phyloP scores from a whole-genome alignment of 192 early-diverging fungal species.

The Linnemannia exigua region DNA sequence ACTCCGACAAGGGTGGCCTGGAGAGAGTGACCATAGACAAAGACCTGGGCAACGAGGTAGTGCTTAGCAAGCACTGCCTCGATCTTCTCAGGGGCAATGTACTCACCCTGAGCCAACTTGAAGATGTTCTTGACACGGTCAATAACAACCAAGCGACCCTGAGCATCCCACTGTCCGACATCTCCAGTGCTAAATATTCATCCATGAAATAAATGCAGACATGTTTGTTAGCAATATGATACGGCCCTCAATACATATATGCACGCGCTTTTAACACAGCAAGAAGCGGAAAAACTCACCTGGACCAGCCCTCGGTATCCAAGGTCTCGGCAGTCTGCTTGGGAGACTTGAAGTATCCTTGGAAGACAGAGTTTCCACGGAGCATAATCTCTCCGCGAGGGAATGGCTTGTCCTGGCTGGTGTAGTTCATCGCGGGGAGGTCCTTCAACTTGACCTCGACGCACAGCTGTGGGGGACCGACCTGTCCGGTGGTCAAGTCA shows the following conservation, averaged over 20 bases:
- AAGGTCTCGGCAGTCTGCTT: conserved; percentile 88
- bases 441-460: conserved; percentile 88
- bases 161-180: conserved; percentile 82
- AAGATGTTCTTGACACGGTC: conserved; percentile 90
- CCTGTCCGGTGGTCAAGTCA: conserved; percentile 62
- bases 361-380: conserved; percentile 80
- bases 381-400: conserved; percentile 94
- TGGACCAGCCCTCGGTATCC: conserved; percentile 49
- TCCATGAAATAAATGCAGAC: background rate
- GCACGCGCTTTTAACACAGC: background rate
- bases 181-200: conserved; percentile 76
- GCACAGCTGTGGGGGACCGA: conserved; percentile 81
- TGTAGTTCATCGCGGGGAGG: conserved; percentile 92
- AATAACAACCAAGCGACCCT: conserved; percentile 83
- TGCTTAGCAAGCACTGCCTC: conserved; percentile 84
- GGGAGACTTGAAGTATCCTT: conserved; percentile 87
- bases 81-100: conserved; percentile 94
- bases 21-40: conserved; percentile 94
- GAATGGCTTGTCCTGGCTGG: conserved; percentile 78
- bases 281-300: conserved; percentile 12
- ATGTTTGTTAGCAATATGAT: background rate
- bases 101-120: conserved; percentile 93
- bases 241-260: background rate
- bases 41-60: conserved; percentile 85
- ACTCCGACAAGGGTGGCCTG: conserved; percentile 87